Evolutionary conservation across 2,329 filamentous ascomycete species (phyloP).

Genomic region (Raffaelea ambrosiae): DNA sequence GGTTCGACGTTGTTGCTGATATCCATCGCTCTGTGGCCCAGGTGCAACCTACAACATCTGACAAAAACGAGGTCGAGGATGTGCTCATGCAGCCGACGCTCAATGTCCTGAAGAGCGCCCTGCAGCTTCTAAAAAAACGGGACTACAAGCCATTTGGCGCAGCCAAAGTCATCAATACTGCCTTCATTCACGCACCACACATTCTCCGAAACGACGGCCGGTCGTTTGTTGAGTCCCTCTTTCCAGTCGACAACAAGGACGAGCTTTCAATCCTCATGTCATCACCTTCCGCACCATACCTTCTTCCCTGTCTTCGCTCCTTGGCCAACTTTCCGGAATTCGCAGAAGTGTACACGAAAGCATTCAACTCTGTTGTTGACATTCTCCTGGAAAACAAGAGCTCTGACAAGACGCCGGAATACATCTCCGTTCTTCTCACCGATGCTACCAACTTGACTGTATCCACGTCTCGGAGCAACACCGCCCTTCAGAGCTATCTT

Average conservation of each 20-base stretch:
- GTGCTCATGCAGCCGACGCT: conserved; percentile 19
- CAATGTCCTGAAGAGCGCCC: conserved; percentile 21
- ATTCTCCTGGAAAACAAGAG: conserved; percentile 28
- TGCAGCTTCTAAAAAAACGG: conserved; percentile 36
- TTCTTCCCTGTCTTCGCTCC: conserved; percentile 57
- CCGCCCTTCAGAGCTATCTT: conserved; percentile 39
- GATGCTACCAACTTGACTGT: conserved; percentile 26
- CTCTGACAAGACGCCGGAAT: conserved; percentile 19
- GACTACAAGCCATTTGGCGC: conserved; percentile 51
- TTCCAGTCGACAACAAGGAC: conserved; percentile 42
- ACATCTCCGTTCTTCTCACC: conserved; percentile 38
- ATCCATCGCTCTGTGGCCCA: conserved; percentile 22
- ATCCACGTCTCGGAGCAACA: conserved; percentile 26
- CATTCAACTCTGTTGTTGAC: conserved; percentile 25
- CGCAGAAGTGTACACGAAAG: conserved; percentile 23
- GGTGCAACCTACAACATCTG: background rate
- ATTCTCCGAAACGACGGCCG: conserved; percentile 27
- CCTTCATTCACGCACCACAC: conserved; percentile 29
- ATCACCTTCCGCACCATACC: conserved; percentile 58
- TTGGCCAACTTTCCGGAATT: conserved; percentile 36
- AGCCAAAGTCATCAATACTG: conserved; percentile 35
- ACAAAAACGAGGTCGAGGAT: conserved; percentile 9
- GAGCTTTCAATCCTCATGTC: conserved; percentile 51
- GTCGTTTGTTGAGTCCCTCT: conserved; percentile 30
- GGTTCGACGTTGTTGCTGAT: conserved; percentile 50